Evolutionary conservation across 2,329 filamentous ascomycete species (phyloP), one percentile per base, ranked within the genome.

Genomic region (Neopestalotiopsis rosae): DNA sequence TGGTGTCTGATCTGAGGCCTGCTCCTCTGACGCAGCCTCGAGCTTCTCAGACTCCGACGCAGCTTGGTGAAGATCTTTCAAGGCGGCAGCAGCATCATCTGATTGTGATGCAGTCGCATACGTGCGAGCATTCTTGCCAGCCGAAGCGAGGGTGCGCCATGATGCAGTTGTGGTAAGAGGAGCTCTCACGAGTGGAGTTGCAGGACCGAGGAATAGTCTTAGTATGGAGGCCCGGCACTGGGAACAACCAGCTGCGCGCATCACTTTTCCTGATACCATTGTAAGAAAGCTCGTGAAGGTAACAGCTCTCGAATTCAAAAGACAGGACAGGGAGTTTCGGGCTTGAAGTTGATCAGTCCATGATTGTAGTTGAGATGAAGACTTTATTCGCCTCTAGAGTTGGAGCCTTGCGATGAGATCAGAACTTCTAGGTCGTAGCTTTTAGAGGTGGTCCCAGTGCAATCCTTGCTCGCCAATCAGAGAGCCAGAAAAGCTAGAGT

Each of bases 221-320:
- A 79, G 68, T 62, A 76, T 57, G 61, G 72, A 70, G 6, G 71
- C 68, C 56, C 76, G 77, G 64, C 77, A 79, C 45, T 76, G 76
- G 63, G 74, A 75, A 67, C 77, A 79, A 61, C 75, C 73, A 13
- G 71, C 71, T 32, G 73, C 72, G 17, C 72, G 72, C 65, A 79
- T 66, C 45, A 71, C 73, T 62, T 70, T 74, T 67, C 75, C 69
- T 68, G 69, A 64, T 20, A 72, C 75, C 77, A 79, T 79, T 13
- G 65, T 40, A 30, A 4, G 6, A 4, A 38, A 38, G 34, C 34
- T 38, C 30, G 17, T 20, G 14, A 40, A 5, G 10, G 30, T 52
- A n/a, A 52, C n/a, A 52, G 17, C 17, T 7, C 20, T 49, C 13
- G 42, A 20, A 52, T n/a, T n/a, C 24, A 6, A 7, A n/a, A n/a